Evolutionary conservation across 495 filamentous ascomycete genomes (phyloP), one percentile per base, ranked within the genome.

Genomic region (Rusavskia elegans): DNA sequence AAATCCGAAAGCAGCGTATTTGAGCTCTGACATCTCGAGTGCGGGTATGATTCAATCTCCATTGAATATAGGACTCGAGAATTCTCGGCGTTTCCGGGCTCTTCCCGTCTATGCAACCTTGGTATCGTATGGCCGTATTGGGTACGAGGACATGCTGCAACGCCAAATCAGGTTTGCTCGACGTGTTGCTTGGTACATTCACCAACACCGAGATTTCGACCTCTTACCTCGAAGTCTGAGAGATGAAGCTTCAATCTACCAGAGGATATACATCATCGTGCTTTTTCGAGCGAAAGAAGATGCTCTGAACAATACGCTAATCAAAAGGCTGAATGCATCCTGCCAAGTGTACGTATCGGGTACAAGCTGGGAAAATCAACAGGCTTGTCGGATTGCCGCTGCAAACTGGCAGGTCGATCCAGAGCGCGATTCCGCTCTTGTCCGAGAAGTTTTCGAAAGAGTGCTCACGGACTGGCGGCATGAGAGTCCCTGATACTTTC

Each of bases 11-110:
- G 89, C 89, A 5, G 85, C 84, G 0, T 97, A 95, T 62, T 73
- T 97, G 37, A 71, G 72, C 5, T 58, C 77, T 9, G 60, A 61
- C 14, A 65, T 57, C 20, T 49, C 59, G 14, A 51, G 68, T 11
- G 30, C 40, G 11, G 59, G 61, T 25, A 58, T 60, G 1, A 84
- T 95, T 54, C 81, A 78, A 20, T 90, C 85, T 30, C 89, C 90
- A 0, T 68, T 95, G 16, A 90, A 95, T 66, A 81, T 89, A 51
- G 86, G 89, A 20, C 66, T 97, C 21, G 89, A 95, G 59, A 97
- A 97, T 62, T 95, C 89, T 6, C 77, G 89, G 38, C 80, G 90
- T 16, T 93, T 97, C 68, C 77, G 90, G 46, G 90, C 88, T 0
- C 68, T 95, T 19, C 90, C 90, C 0, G 86, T 88, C 4, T 95